A percentile compares a stretch with the other conserved stretches of the same genome.
These are phyloP conservation scores for Pestalotiopsis sp. DNA, from an alignment of 2,329 filamentous ascomycete species.

Conservation along the genomic window DNA sequence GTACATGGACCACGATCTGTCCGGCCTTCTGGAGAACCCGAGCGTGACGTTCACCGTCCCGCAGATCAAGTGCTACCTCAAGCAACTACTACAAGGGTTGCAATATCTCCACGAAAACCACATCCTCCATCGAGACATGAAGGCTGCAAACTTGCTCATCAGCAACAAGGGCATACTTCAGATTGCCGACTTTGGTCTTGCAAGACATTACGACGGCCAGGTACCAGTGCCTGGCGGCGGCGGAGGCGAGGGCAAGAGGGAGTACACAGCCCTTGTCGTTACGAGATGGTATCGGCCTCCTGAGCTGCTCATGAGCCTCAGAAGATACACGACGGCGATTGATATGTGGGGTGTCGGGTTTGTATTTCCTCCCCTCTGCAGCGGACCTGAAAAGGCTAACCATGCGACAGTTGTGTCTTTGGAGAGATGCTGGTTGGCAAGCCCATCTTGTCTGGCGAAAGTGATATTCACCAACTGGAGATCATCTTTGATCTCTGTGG, in stretches of 20 bases:
- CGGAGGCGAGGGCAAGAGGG: conserved; percentile 80
- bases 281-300: conserved; percentile 97
- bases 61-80: conserved; percentile 97
- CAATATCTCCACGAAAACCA: conserved; percentile 86
- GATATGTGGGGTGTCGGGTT: conserved; percentile 98
- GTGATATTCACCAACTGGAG: conserved; percentile 84
- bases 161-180: conserved; percentile 91
- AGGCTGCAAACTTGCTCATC: conserved; percentile 95
- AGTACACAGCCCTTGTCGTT: conserved; percentile 96
- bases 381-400: conserved; percentile 15
- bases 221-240: conserved; percentile 75
- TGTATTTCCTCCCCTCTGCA: conserved; percentile 31
- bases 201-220: conserved; percentile 86
- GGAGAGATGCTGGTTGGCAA: conserved; percentile 96
- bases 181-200: conserved; percentile 96
- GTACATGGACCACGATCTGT: conserved; percentile 99
- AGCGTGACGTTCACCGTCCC: conserved; percentile 82
- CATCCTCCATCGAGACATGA: conserved; percentile 97
- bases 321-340: conserved; percentile 94
- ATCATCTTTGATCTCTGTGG: conserved; percentile 94
- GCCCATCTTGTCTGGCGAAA: conserved; percentile 88
- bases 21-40: conserved; percentile 92
- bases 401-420: conserved; percentile 78
- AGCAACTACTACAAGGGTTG: conserved; percentile 87
- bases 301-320: conserved; percentile 83